Evolutionary conservation across 768 basidiomycete species (phyloP).

Genomic region (Lentinus brumalis): DNA sequence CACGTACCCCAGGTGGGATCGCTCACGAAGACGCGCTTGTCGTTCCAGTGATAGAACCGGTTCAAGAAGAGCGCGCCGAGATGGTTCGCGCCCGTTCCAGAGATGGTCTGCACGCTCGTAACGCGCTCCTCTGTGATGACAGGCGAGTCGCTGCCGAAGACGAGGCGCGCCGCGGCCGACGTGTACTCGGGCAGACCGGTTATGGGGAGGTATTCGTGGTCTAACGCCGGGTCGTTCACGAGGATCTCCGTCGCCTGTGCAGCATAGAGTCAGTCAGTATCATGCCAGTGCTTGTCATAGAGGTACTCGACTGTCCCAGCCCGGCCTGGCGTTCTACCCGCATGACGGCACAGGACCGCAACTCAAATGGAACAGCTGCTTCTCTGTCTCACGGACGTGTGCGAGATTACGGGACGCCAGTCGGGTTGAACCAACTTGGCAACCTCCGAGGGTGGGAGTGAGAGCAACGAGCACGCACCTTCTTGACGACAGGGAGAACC

Average conservation of each 20-base stretch:
- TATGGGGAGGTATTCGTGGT: conserved; percentile 94
- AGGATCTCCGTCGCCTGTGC: conserved; percentile 72
- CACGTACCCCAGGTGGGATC: conserved; percentile 92
- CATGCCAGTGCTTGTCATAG: not conserved
- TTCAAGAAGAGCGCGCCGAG: conserved; percentile 86
- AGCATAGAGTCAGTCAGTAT: not conserved
- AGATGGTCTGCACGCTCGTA: conserved; percentile 88
- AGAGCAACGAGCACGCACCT: conserved; percentile 46
- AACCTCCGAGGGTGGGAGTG: not conserved
- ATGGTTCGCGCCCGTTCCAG: conserved; percentile 96
- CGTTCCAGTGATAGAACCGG: conserved; percentile 63
- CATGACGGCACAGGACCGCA: no score
- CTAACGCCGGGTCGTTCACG: conserved; percentile 67
- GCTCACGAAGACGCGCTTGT: conserved; percentile 79
- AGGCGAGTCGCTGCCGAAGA: conserved; percentile 72
- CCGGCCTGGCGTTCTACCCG: no score
- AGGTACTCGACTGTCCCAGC: not conserved
- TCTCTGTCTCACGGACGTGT: no score
- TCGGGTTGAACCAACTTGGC: not conserved
- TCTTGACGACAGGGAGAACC: conserved; percentile 90
- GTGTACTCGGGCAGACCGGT: conserved; percentile 86
- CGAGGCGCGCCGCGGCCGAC: conserved; percentile 76
- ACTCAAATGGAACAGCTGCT: no score
- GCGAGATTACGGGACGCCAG: no score
- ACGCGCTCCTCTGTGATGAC: conserved; percentile 73